Base-by-base conservation (phyloP, 345 rosid species). In the Leavenworthia alabamica region DNA sequence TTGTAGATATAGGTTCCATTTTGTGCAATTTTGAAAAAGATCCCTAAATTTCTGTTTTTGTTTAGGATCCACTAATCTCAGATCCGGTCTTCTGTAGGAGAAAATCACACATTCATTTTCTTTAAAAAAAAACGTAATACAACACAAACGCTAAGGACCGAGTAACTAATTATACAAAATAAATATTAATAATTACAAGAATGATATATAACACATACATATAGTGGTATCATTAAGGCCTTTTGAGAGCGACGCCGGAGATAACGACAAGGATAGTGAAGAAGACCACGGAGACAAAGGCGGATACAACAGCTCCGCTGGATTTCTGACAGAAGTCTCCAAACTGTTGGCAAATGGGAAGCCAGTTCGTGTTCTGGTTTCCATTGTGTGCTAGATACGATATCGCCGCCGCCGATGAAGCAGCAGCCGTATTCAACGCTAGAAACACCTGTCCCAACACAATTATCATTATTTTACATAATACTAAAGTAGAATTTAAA, bases 381-480 rank as follows among this genome's bases (percentile, higher is more conserved):
- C 96, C 96, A 8, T 63, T 85, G 83, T 92, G 95, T 22, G 98
- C 96, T 52, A 92, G 74, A 80, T 86, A 82, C 7, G 79, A 85
- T 22, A 92, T 79, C 29, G 93, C 96, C 0, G 93, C 78, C 0
- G 96, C 93, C 0, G 96, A 84, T 1, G 80, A 71, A 0, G 73
- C 90, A 0, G 89, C 95, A 0, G 89, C 82, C 3, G 83, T 78
- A 53, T 73, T 67, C 4, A 92, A 76, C 14, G 81, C 78, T 24
- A 92, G 58, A n/a, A 79, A 80, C 65, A 74, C 79, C 98, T 91
- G 81, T 43, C 12, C 53, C 61, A n/a, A n/a, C n/a, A n/a, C n/a
- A n/a, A n/a, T n/a, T n/a, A n/a, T n/a, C n/a, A n/a, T n/a, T n/a
- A n/a, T n/a, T n/a, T n/a, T n/a, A n/a, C n/a, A n/a, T n/a, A n/a